Percentiles rank a stretch among this genome's conserved stretches.
Conservation (phyloP, 2,329 filamentous ascomycete genomes). For the Beauveria asiatica region DNA sequence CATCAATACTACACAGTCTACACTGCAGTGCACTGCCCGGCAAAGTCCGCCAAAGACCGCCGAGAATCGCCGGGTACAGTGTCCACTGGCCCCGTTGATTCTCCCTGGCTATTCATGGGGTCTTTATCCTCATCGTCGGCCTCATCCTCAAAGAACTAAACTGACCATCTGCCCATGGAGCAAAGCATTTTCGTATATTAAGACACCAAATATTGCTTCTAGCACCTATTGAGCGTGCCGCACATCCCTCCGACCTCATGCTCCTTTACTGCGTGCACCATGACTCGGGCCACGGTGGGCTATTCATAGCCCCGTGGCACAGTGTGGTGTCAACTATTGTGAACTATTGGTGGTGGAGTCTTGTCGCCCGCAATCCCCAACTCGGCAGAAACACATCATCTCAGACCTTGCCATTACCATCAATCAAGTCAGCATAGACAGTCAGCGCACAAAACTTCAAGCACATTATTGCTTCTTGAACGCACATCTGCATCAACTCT, state of each 20-base stretch:
- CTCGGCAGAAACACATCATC: conserved; percentile 8
- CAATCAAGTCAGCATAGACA: neutral
- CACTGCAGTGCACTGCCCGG: neutral
- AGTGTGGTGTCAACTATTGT: neutral
- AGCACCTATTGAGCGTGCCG: neutral
- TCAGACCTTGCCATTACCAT: neutral
- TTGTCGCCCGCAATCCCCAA: conserved; percentile 4
- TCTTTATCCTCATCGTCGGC: too few relatives aligned
- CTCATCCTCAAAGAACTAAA: too few relatives aligned
- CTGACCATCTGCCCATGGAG: neutral
- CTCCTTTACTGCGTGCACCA: neutral
- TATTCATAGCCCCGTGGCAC: neutral
- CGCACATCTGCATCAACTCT: neutral
- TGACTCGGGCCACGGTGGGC: neutral
- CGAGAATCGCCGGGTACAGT: neutral
- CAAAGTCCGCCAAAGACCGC: neutral
- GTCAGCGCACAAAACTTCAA: neutral
- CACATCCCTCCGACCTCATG: neutral
- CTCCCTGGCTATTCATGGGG: too few relatives aligned
- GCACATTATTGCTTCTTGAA: neutral
- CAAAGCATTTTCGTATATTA: neutral
- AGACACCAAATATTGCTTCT: neutral
- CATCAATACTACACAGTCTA: neutral
- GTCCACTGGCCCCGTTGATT: neutral
- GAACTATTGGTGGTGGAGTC: neutral